These are phyloP conservation scores for Selaginella moellendorffii DNA, from an alignment of 75 land plant species.

Conservation along the genomic window DNA sequence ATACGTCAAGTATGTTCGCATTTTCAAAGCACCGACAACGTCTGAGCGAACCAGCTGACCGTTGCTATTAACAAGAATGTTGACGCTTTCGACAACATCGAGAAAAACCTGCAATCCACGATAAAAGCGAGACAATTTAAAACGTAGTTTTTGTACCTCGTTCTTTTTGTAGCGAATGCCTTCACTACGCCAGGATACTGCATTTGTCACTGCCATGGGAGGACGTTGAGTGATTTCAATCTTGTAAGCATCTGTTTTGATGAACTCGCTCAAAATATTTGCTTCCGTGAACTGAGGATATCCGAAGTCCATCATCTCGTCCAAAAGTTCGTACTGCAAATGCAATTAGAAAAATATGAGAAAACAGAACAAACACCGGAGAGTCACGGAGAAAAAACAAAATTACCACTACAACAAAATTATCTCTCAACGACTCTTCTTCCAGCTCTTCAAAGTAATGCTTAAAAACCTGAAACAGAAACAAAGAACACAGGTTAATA, in stretches of 20 bases:
- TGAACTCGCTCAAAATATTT: slow-evolving; percentile 95
- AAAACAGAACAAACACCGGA: not conserved
- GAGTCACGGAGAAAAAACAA: not conserved
- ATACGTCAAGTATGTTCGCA: slow-evolving; percentile 96
- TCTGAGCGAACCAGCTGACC: slow-evolving; percentile 95
- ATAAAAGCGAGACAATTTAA: not conserved
- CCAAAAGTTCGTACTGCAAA: slow-evolving; percentile 87
- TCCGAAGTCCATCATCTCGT: slow-evolving; percentile 99
- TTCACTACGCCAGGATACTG: slow-evolving; percentile 99
- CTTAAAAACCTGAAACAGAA: slow-evolving; percentile 64
- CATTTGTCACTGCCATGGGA: slow-evolving; percentile 99
- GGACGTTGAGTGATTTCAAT: slow-evolving; percentile 96
- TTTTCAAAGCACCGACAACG: slow-evolving; percentile 99
- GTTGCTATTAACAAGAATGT: slow-evolving; percentile 97
- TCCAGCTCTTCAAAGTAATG: slow-evolving; percentile 98
- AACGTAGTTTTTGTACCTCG: slow-evolving; percentile 41
- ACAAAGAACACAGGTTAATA: not conserved
- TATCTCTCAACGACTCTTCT: slow-evolving; percentile 93
- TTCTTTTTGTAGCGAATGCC: slow-evolving; percentile 95
- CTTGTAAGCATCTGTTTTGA: slow-evolving; percentile 98
- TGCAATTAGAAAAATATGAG: slow-evolving; percentile 4
- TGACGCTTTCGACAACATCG: slow-evolving; percentile 99
- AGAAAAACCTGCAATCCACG: slow-evolving; percentile 57
- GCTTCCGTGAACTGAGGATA: slow-evolving; percentile 99
- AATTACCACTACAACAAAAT: slow-evolving; percentile 95